Base-by-base conservation (phyloP, 306 rosid genomes). In the Alnus glutinosa region DNA sequence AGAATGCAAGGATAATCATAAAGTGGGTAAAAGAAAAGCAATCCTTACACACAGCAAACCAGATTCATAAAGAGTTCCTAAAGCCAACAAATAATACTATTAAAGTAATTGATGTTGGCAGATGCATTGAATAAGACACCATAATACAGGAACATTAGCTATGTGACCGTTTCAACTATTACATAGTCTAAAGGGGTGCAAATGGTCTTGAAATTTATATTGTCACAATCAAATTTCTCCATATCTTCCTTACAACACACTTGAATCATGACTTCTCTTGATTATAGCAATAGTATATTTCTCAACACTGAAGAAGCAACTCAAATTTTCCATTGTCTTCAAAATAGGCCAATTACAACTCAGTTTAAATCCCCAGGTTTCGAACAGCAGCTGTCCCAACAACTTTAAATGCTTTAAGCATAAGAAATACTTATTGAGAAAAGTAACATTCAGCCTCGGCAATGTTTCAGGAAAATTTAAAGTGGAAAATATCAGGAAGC, bases 1-100 rank as follows among this genome's bases (percentile, higher is more conserved):
- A 86, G 82, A 69, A 80, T 28, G 19, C 82, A 70, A 50, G 34
- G 67, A 71, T 49, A 70, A 23, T 46, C 15, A 42, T 14, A 19
- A 16, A 73, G n/a, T 4, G 23, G 55, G 44, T 44, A 69, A 72
- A 50, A 19, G 23, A 39, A 34, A 16, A 74, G 3, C 58, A 42
- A 2, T 16, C 18, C 3, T 46, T 78, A 7, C 19, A 64, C 28
- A 14, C 3, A 48, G 59, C 12, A 28, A 13, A 71, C 14, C 11
- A 48, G 42, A 39, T 36, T 30, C 10, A 58, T 58, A 32, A 58
- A 52, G 48, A 32, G 71, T 70, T 23, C 18, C 47, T 8, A 34
- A 23, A 51, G 73, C 42, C 23, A n/a, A 73, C 34, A 55, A 44
- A 3, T 4, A 42, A 4, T 18, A 67, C 42, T 2, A 7, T 3